phyloP scores from a whole-genome alignment of 331 rosid species.

The Stylosanthes scabra region DNA sequence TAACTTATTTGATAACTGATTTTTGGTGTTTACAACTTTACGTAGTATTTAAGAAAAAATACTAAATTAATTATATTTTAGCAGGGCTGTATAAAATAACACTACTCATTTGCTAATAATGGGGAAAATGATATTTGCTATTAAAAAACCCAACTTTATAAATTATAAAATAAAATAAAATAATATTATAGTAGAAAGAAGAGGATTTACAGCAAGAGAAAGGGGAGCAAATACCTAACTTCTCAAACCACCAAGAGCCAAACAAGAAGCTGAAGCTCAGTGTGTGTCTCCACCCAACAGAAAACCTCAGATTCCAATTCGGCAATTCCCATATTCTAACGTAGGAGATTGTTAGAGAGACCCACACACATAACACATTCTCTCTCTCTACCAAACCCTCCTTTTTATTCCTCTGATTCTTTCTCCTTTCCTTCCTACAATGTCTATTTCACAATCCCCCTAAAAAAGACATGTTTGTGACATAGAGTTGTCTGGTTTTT shows the following conservation, averaged over 20 bases:
- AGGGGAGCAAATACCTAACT: slow-evolving; percentile 19
- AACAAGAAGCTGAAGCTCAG: neutral
- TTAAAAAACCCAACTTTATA: too few species aligned
- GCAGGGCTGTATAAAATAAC: too few species aligned
- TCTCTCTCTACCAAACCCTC: neutral
- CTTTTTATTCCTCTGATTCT: neutral
- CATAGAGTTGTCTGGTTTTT: slow-evolving; percentile 5
- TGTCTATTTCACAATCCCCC: slow-evolving; percentile 26
- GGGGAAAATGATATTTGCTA: too few species aligned
- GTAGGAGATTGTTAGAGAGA: neutral
- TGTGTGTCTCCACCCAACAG: neutral
- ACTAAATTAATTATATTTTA: too few species aligned
- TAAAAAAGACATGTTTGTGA: slow-evolving; percentile 17
- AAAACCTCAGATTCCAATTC: neutral
- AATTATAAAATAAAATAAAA: too few species aligned
- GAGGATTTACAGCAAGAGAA: neutral
- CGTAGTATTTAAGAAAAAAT: too few species aligned
- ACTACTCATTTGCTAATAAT: too few species aligned
- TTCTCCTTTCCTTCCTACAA: slow-evolving; percentile 13
- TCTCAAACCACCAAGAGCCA: slow-evolving; percentile 24
- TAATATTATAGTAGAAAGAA: too few species aligned
- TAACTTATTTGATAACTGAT: too few species aligned
- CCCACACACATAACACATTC: neutral
- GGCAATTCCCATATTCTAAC: neutral
- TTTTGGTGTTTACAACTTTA: too few species aligned